phyloP scores from a whole-genome alignment of 352 stramenopile genomes.

The Pythium insidiosum region DNA sequence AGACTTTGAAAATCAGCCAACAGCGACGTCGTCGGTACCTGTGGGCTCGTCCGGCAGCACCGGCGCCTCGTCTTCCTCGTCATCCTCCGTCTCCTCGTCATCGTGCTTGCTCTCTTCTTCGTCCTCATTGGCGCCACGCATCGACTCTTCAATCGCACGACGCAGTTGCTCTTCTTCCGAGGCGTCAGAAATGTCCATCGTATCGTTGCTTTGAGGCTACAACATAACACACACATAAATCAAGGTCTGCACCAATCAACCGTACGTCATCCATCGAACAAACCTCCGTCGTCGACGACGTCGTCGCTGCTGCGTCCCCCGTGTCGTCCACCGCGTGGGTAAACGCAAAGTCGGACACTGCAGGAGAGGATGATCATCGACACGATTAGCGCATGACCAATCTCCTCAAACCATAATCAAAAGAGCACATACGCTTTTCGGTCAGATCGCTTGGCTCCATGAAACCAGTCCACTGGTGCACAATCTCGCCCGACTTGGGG shows the following conservation, averaged over 20 bases:
- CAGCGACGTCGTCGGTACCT: constrained; percentile 19
- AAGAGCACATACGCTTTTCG: constrained; percentile 57
- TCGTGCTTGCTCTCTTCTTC: constrained; percentile 36
- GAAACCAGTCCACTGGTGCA: constrained; percentile 60
- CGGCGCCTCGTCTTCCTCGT: constrained; percentile 20
- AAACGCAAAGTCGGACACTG: constrained; percentile 69
- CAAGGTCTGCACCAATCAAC: too few species aligned
- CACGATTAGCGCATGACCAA: too few species aligned
- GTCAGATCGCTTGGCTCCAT: constrained; percentile 59
- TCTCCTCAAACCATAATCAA: too few species aligned
- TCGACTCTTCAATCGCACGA: constrained; percentile 70
- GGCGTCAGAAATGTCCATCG: constrained; percentile 45
- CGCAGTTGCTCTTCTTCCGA: constrained; percentile 75
- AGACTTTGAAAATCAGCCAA: too few species aligned
- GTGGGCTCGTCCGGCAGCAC: constrained; percentile 48
- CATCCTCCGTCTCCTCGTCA: constrained; percentile 11
- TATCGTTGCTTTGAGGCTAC: not conserved
- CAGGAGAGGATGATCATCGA: too few species aligned
- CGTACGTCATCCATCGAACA: too few species aligned
- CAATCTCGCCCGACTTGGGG: constrained; percentile 62
- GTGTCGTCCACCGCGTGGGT: too few species aligned
- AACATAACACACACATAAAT: too few species aligned
- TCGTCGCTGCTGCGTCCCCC: too few species aligned
- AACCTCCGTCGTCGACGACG: too few species aligned
- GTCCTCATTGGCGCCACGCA: constrained; percentile 41